Evolutionary conservation across 2,329 filamentous ascomycete species (phyloP).

Genomic region (Hypoxylon sp.): DNA sequence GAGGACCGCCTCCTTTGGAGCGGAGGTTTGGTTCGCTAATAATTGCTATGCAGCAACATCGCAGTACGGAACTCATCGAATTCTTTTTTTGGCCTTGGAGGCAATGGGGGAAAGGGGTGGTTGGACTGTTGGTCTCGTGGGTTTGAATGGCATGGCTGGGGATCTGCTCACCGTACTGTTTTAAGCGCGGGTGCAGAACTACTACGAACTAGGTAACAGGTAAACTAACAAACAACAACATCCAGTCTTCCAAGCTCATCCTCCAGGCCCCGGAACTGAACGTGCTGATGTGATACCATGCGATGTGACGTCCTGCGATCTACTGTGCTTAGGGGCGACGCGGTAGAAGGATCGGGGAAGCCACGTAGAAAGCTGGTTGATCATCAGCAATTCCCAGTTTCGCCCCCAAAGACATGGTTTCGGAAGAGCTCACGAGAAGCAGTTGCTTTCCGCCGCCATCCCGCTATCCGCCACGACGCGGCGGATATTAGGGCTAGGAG

Average conservation of each 20-base stretch:
- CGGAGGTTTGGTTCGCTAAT: constrained; percentile 17
- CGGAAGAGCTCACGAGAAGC: constrained; percentile 3
- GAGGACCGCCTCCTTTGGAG: neutral
- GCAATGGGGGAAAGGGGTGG: neutral
- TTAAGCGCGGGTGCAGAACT: constrained; percentile 10
- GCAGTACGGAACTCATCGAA: neutral
- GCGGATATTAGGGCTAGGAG: constrained; percentile 11
- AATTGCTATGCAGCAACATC: constrained; percentile 3
- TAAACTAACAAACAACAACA: neutral
- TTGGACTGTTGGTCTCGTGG: constrained; percentile 17
- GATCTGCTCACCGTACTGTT: neutral
- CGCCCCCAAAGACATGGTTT: constrained; percentile 31
- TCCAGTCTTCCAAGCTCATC: neutral
- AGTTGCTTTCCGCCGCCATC: neutral
- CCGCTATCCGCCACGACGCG: neutral
- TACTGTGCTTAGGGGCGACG: constrained; percentile 10
- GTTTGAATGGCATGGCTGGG: neutral
- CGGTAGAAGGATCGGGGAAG: constrained; percentile 27
- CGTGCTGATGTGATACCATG: constrained; percentile 30
- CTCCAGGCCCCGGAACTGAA: neutral
- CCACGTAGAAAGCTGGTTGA: constrained; percentile 19
- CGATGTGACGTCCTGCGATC: constrained; percentile 38
- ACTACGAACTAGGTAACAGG: constrained; percentile 6
- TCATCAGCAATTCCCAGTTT: constrained; percentile 10
- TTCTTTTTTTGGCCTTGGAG: constrained; percentile 6